Percentiles rank a stretch among this genome's conserved stretches.
Evolutionary conservation across 768 basidiomycete species (phyloP).

Genomic region (Lyophyllum decastes): DNA sequence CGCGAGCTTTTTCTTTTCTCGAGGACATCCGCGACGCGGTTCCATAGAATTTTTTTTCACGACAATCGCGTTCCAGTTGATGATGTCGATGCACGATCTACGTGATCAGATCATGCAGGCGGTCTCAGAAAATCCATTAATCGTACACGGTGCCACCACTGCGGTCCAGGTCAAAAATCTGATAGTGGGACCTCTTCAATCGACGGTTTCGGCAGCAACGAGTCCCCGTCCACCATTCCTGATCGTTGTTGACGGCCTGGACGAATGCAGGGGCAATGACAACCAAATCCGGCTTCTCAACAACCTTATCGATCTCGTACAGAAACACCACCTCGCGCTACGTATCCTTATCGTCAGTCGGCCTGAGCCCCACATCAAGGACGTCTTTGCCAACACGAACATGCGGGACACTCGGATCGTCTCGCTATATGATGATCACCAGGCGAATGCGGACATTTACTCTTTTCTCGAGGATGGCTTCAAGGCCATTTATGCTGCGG

Average conservation of each 20-base stretch:
- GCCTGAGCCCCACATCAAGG: not conserved
- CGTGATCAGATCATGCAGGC: not conserved
- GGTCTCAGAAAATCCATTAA: not conserved
- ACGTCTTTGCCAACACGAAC: not conserved
- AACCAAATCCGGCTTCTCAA: not conserved
- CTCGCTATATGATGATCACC: not conserved
- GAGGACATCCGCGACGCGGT: not conserved
- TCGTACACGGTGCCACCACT: not conserved
- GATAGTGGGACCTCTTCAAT: not conserved
- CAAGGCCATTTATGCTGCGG: not conserved
- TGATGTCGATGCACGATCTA: not conserved
- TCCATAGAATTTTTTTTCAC: not conserved
- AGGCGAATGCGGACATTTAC: not conserved
- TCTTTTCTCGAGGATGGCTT: not conserved
- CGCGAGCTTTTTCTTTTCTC: not conserved
- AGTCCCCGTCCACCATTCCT: not conserved
- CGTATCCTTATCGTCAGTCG: not conserved
- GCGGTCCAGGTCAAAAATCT: not conserved
- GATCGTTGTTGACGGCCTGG: not conserved
- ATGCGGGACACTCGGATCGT: not conserved
- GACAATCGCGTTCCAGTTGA: not conserved
- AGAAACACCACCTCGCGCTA: not conserved
- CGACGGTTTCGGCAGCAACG: not conserved
- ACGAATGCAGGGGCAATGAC: not conserved
- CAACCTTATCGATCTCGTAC: not conserved